Conservation (phyloP, 2,329 filamentous ascomycete genomes). For the Pyricularia sp. region DNA sequence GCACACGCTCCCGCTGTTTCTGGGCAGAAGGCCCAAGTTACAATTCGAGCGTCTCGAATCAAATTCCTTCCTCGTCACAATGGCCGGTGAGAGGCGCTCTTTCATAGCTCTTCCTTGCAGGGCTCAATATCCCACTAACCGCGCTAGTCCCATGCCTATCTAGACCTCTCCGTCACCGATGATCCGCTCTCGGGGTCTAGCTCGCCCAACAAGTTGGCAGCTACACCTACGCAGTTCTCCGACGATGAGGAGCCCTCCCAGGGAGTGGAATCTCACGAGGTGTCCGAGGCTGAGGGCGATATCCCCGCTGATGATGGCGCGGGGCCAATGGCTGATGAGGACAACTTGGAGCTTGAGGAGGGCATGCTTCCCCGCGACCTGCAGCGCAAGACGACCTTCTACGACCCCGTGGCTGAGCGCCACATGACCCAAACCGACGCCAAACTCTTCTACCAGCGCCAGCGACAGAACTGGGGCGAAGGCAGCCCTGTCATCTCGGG, state of each 20-base stretch:
- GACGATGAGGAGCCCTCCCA: constrained; percentile 23
- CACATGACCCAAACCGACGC: constrained; percentile 89
- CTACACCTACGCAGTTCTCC: constrained; percentile 20
- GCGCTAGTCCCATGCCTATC: background rate
- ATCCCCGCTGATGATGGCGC: background rate
- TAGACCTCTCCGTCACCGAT: constrained; percentile 14
- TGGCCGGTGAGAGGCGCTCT: constrained; percentile 1
- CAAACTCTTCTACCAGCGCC: constrained; percentile 86
- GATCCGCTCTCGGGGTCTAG: constrained; percentile 20
- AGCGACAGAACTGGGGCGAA: constrained; percentile 29
- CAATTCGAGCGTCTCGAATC: background rate
- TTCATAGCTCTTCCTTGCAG: background rate
- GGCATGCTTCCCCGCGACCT: constrained; percentile 49
- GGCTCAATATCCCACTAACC: background rate
- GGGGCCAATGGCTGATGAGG: background rate
- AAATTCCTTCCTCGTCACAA: background rate
- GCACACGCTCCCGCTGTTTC: background rate
- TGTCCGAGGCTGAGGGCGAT: constrained; percentile 1
- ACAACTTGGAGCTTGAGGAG: constrained; percentile 25
- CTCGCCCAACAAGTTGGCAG: constrained; percentile 17
- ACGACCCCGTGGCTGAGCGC: constrained; percentile 86
- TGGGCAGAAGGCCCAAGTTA: background rate
- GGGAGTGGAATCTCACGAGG: constrained; percentile 20
- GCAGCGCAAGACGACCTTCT: constrained; percentile 68
- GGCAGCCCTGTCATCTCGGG: constrained; percentile 30